Evolutionary conservation across 2,329 filamentous ascomycete genomes (phyloP), one percentile per base, ranked within the genome.

Genomic region (Ophiosphaerella korrae): DNA sequence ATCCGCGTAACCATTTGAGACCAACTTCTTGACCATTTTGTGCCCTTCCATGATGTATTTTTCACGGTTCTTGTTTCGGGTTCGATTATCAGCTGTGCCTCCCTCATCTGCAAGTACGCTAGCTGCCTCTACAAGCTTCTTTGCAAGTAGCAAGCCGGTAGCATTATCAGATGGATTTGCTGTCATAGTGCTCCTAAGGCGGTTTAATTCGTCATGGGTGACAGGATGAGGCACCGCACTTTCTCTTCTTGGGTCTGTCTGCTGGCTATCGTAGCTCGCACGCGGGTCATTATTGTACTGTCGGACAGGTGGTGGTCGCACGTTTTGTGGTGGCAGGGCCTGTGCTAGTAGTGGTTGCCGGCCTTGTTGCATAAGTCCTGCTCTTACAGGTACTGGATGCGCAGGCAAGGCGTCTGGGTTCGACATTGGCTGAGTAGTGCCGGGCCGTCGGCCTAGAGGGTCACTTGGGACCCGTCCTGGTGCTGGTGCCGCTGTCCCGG

Each of bases 21-120:
- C 85, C 8, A 97, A 81, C 72, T 96, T 97, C 78, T 97, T 97
- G 37, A 97, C 78, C 21, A 92, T 86, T 74, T 97, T 97, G 70
- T 94, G 86, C 1, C 91, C 91, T 68, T 97, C 94, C 59, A 87
- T 77, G 13, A 93, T 79, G 70, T 93, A 97, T 50, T 87, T 87
- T 63, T 97, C 93, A 26, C 91, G 87, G 55, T 84, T 85, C 68
- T 84, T 86, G 55, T 78, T 79, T 32, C 79, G 80, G 1, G 82
- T 80, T 48, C 81, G 84, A 2, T 87, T 81, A 63, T 94, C 90
- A 7, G 84, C 82, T 21, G 88, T 85, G 7, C 86, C 84, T 63
- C 87, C 87, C 33, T 92, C 87, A 60, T 91, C 89, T 2, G 91
- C 85, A 1, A 99, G 82, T 5, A 89, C 84, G 11, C 87, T 86